phyloP scores from a whole-genome alignment of 805 yeast species.

The Teunomyces stri region DNA sequence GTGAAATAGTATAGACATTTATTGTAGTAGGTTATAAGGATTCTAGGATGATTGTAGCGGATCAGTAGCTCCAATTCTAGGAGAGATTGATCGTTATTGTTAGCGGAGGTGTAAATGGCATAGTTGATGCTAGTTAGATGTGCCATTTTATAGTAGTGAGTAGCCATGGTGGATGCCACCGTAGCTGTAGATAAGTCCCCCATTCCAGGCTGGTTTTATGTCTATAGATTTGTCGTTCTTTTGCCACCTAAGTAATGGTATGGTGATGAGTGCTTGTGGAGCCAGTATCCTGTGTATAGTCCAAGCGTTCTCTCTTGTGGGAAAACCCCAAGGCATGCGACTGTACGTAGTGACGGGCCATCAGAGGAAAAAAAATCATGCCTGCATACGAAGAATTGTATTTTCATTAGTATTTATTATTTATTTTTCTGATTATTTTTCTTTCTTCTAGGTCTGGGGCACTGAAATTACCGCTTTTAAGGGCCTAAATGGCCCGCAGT shows the following conservation, averaged over 20 bases:
- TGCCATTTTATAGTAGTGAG: slow-evolving; percentile 42
- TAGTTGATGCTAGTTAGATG: slow-evolving; percentile 31
- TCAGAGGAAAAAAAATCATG: not conserved
- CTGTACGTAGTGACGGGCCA: no score
- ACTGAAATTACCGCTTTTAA: no score
- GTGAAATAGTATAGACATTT: slow-evolving; percentile 36
- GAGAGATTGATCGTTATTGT: slow-evolving; percentile 35
- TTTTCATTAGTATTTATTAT: not conserved
- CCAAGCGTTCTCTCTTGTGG: not conserved
- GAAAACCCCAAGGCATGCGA: not conserved
- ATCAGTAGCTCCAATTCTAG: slow-evolving; percentile 39
- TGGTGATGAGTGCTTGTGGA: not conserved
- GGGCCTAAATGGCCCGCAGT: no score
- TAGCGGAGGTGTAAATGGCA: slow-evolving; percentile 26
- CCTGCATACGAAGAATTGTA: not conserved
- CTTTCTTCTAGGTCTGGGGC: no score
- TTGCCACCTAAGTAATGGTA: not conserved
- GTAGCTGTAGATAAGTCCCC: not conserved
- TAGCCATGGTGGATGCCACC: slow-evolving; percentile 25
- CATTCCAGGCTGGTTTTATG: not conserved
- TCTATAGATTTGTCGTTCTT: not conserved
- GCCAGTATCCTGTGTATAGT: not conserved
- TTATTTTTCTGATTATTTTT: no score
- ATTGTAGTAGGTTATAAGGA: slow-evolving; percentile 41
- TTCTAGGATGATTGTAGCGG: slow-evolving; percentile 34